Base-by-base conservation (phyloP, 2,329 filamentous ascomycete genomes). In the Torrubiella hemipterigena region DNA sequence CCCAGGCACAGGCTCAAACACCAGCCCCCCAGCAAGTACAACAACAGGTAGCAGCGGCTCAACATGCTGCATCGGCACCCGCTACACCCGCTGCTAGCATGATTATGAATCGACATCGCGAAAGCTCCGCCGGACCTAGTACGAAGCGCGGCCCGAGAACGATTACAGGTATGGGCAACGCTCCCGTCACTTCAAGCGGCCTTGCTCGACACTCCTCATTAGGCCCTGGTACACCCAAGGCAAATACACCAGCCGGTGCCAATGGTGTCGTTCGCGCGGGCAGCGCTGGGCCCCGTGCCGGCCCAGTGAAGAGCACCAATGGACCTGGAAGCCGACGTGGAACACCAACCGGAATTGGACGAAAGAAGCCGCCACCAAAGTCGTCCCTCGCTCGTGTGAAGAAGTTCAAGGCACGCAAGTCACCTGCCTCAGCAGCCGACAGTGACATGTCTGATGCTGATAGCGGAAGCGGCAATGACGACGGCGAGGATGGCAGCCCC, bases 401-500 rank as follows among this genome's bases (percentile, higher is more conserved):
- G 53, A 73, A 69, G 41, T 68, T 55, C 12, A 57, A 57, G 26
- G 62, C 59, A 27, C 70, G 74, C 48, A 73, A 72, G 39, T 78
- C 73, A 3, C 72, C 74, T 3, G 72, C 70, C 5, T 75, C 73
- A 4, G 71, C 69, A 6, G 72, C 66, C 30, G 74, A 79, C 37
- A 77, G 72, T 43, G 74, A 79, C 45, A 60, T 78, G 24, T 78
- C 73, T 1, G 74, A 78, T 31, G 73, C 72, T 7, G 72, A 72
- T 27, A 69, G 70, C 29, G 57, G 59, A 31, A 67, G 69, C 43
- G 62, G 61, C 30, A 59, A 69, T 30, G 63, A 74, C 28, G 63
- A 67, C 32, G 50, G 40, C 12, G 41, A 32, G n/a, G 50, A 52
- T 23, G 39, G 45, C 34, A 51, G 48, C 7, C 47, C 52, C 4